Base-by-base conservation (phyloP, 345 rosid species). In the Pistacia atlantica region DNA sequence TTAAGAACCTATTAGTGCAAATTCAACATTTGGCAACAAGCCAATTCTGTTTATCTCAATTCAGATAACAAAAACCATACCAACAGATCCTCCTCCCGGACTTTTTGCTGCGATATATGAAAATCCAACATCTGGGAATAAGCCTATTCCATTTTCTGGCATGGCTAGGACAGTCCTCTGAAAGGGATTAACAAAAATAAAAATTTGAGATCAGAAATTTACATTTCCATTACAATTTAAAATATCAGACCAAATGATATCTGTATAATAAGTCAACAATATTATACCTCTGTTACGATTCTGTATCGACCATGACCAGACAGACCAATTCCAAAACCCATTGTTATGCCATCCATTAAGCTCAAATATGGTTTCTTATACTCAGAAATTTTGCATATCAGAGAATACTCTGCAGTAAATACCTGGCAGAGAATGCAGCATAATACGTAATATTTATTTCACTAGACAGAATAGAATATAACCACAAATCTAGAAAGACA, bases 101-200 rank as follows among this genome's bases (percentile, higher is more conserved):
- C 33, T 31, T 31, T 31, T 31, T 31, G 33, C 33, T 6, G 51
- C 97, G 66, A 95, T 90, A 69, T 85, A 88, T 42, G 99, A 88
- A 85, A 95, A 95, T 35, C 99, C 99, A 60, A 95, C 98, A 86
- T 95, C 99, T 25, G 99, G 99, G 76, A 93, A 95, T 87, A 95
- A 87, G 79, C 99, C 97, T 42, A 95, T 95, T 74, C 92, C 98
- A 77, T 95, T 95, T 89, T 95, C 99, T 31, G 98, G 99, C 98
- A 95, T 95, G 28, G 99, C 96, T 59, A 95, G 96, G 63, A 95
- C 73, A 5, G 99, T 95, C 78, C 87, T 87, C 91, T 87, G 80
- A 67, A 67, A 70, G 25, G 55, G 60, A 73, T 67, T 74, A 45
- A 69, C 33, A 18, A n/a, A 75, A 59, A n/a, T 37, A 83, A 68